Conservation (phyloP, 768 basidiomycete species). For the Antrodiella citrinella region DNA sequence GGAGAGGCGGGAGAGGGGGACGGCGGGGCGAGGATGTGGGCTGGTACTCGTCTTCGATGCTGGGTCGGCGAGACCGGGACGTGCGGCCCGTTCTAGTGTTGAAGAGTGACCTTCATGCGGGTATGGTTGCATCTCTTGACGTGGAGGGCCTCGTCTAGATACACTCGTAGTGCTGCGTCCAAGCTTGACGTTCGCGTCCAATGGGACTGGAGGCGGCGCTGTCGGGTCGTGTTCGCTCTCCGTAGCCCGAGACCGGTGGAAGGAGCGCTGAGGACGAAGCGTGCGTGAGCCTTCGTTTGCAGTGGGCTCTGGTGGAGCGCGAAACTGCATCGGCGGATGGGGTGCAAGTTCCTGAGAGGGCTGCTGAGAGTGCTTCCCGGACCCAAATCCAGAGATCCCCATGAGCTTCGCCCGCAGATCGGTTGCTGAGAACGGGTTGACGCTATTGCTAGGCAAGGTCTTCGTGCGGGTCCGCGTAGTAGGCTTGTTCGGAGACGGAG, state of each 20-base stretch:
- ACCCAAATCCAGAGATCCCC: conserved; percentile 42
- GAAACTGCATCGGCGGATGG: not conserved
- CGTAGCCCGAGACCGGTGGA: conserved; percentile 39
- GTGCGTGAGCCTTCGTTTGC: conserved; percentile 3
- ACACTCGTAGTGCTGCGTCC: conserved; percentile 23
- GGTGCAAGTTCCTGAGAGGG: not conserved
- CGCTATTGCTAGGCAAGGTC: conserved; percentile 33
- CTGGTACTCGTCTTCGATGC: conserved; percentile 20
- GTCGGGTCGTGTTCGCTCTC: not conserved
- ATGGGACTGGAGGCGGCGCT: conserved; percentile 14
- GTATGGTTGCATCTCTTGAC: conserved; percentile 4
- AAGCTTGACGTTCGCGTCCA: conserved; percentile 3
- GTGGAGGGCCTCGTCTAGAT: conserved; percentile 12
- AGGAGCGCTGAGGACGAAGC: conserved; percentile 50
- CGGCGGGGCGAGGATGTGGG: conserved; percentile 14
- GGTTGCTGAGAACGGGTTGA: conserved; percentile 40
- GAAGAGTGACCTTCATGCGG: conserved; percentile 2
- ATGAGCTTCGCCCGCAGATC: conserved; percentile 54
- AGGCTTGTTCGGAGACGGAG: conserved; percentile 1
- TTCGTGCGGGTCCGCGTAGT: conserved; percentile 33
- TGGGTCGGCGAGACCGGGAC: conserved; percentile 13
- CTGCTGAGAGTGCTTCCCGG: conserved; percentile 1
- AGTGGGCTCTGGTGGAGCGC: not conserved
- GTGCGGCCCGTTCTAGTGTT: not conserved
- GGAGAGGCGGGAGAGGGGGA: conserved; percentile 32